Percentiles rank a stretch among this genome's conserved stretches.
Evolutionary conservation across 441 rosid genomes (phyloP).

Genomic region (Erodium trifolium): DNA sequence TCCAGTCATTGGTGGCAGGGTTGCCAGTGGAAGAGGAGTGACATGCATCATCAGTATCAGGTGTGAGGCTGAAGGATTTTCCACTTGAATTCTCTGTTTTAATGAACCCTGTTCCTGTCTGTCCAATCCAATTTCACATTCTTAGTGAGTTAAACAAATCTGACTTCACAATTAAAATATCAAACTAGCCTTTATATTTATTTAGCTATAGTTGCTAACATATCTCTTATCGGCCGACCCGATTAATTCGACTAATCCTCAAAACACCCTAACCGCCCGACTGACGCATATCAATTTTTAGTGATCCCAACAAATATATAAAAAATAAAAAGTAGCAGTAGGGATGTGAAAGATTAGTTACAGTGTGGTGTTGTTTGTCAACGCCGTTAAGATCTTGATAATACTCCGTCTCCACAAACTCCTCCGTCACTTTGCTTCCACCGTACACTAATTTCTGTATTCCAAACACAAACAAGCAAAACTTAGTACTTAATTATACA

Average conservation of each 20-base stretch:
- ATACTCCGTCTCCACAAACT: slow-evolving; percentile 53
- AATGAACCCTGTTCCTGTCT: slow-evolving; percentile 68
- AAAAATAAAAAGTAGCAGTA: too few species aligned
- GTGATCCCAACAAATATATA: too few species aligned
- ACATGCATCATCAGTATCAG: slow-evolving; percentile 17
- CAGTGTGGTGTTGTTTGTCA: slow-evolving; percentile 62
- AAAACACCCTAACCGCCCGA: too few species aligned
- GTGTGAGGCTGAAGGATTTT: slow-evolving; percentile 28
- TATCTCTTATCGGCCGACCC: too few species aligned
- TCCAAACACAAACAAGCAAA: neutral
- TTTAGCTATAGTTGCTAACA: too few species aligned
- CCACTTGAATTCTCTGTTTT: slow-evolving; percentile 28
- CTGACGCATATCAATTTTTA: too few species aligned
- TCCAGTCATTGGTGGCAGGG: slow-evolving; percentile 69
- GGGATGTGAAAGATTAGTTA: slow-evolving; percentile 13
- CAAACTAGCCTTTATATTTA: too few species aligned
- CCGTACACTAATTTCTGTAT: slow-evolving; percentile 31
- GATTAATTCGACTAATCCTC: too few species aligned
- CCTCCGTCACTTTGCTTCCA: slow-evolving; percentile 35
- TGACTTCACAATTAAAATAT: too few species aligned
- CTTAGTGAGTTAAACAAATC: too few species aligned
- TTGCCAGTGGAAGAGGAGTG: slow-evolving; percentile 49
- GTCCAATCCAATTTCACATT: slow-evolving; percentile 2
- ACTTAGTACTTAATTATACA: too few species aligned
- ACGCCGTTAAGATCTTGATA: slow-evolving; percentile 49